phyloP scores from a whole-genome alignment of 2,329 filamentous ascomycete genomes.

The Cadophora luteo-olivacea region DNA sequence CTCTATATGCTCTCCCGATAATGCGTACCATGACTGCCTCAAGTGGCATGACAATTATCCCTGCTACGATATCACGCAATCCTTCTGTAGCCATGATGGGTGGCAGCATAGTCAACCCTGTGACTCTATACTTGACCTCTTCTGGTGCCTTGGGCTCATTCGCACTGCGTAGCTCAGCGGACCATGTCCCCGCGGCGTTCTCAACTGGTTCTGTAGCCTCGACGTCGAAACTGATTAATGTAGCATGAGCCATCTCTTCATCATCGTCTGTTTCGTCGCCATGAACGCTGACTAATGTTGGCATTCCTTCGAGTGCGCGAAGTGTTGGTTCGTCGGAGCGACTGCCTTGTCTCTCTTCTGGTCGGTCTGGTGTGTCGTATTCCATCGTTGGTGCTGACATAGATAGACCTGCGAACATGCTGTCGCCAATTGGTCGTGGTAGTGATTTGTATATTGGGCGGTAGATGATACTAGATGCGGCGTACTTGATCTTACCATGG shows the following conservation, averaged over 20 bases:
- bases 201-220: constrained; percentile 41
- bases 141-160: constrained; percentile 41
- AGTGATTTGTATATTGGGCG: constrained; percentile 41
- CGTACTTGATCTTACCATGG: constrained; percentile 37
- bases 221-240: constrained; percentile 46
- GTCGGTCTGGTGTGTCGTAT: constrained; percentile 36
- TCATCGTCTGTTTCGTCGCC: constrained; percentile 41
- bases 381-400: constrained; percentile 32
- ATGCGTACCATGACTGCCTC: constrained; percentile 43
- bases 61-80: constrained; percentile 39
- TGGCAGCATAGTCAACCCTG: constrained; percentile 45
- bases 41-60: constrained; percentile 41
- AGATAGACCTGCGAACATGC: constrained; percentile 38
- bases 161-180: constrained; percentile 45
- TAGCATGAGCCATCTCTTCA: constrained; percentile 41
- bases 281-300: constrained; percentile 32
- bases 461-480: constrained; percentile 38
- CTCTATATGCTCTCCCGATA: constrained; percentile 39
- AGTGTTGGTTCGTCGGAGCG: constrained; percentile 40
- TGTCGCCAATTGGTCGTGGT: constrained; percentile 42
- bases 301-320: constrained; percentile 42
- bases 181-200: constrained; percentile 40
- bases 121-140: constrained; percentile 40
- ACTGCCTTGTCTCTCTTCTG: constrained; percentile 16
- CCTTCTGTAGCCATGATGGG: constrained; percentile 43